phyloP scores from a whole-genome alignment of 768 basidiomycete genomes.

The Suillus subaureus region DNA sequence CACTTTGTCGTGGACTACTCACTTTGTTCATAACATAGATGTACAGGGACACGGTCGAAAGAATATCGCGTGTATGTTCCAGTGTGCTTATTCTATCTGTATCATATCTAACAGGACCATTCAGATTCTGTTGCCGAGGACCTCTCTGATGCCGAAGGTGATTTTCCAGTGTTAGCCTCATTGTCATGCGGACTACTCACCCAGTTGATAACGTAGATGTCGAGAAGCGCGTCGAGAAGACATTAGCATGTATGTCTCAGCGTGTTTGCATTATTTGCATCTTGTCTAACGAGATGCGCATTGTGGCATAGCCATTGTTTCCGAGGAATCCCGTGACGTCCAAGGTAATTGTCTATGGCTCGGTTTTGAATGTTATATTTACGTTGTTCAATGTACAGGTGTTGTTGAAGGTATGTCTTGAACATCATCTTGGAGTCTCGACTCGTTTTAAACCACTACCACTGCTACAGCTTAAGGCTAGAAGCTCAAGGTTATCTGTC shows the following conservation, averaged over 20 bases:
- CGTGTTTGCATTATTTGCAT: not conserved
- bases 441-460: not conserved
- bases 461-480: not conserved
- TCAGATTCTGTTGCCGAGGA: too few species aligned
- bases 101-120: too few species aligned
- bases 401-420: not conserved
- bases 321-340: not conserved
- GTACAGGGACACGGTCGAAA: too few species aligned
- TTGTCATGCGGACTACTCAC: too few species aligned
- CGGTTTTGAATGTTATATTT: not conserved
- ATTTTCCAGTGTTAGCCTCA: too few species aligned
- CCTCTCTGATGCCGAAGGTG: too few species aligned
- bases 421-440: not conserved
- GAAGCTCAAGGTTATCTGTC: not conserved
- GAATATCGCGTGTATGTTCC: too few species aligned
- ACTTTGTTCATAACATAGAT: not conserved
- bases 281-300: not conserved
- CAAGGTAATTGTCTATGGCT: not conserved
- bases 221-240: not conserved
- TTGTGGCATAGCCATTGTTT: not conserved
- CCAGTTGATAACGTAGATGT: not conserved
- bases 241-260: not conserved
- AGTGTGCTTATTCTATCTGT: too few species aligned
- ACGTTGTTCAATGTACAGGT: not conserved
- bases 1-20: not conserved